Percentiles rank a stretch among this genome's conserved stretches.
These are phyloP conservation scores for Spathaspora girioi DNA, from an alignment of 805 yeast species.

Conservation along the genomic window DNA sequence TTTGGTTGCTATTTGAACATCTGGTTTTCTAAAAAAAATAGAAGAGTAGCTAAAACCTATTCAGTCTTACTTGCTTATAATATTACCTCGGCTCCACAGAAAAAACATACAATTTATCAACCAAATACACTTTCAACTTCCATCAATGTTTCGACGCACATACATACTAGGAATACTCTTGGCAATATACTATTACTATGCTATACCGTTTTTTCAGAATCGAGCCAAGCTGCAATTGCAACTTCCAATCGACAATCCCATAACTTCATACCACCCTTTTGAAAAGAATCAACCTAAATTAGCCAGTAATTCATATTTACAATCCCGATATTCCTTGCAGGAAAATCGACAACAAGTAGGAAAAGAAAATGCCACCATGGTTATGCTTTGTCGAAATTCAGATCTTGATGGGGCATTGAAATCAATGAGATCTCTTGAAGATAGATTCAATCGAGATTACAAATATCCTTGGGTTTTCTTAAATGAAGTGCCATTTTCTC, in stretches of 20 bases:
- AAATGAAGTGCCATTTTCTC: slow-evolving; percentile 40
- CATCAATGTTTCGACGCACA: neutral
- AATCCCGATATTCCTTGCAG: slow-evolving; percentile 12
- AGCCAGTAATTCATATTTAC: slow-evolving; percentile 26
- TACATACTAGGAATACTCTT: slow-evolving; percentile 1
- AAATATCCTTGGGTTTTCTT: slow-evolving; percentile 44
- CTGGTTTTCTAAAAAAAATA: too few relatives aligned
- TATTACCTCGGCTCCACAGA: neutral
- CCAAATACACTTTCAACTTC: neutral
- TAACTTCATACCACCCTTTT: slow-evolving; percentile 10
- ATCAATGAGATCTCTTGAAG: slow-evolving; percentile 42
- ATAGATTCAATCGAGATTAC: slow-evolving; percentile 36
- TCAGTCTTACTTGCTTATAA: too few relatives aligned
- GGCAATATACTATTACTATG: slow-evolving; percentile 7
- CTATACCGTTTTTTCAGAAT: neutral
- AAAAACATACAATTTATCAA: too few relatives aligned
- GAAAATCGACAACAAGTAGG: slow-evolving; percentile 41
- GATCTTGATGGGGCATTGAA: slow-evolving; percentile 70
- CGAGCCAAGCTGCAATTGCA: neutral
- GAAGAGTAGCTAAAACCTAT: too few relatives aligned
- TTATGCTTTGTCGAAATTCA: slow-evolving; percentile 83
- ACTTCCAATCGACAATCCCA: slow-evolving; percentile 5
- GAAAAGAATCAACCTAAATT: slow-evolving; percentile 19
- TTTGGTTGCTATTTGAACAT: too few relatives aligned
- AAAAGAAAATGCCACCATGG: slow-evolving; percentile 75